Evolutionary conservation across 805 yeast genomes (phyloP), one percentile per base, ranked within the genome.

Genomic region (Torulaspora gathmanii): DNA sequence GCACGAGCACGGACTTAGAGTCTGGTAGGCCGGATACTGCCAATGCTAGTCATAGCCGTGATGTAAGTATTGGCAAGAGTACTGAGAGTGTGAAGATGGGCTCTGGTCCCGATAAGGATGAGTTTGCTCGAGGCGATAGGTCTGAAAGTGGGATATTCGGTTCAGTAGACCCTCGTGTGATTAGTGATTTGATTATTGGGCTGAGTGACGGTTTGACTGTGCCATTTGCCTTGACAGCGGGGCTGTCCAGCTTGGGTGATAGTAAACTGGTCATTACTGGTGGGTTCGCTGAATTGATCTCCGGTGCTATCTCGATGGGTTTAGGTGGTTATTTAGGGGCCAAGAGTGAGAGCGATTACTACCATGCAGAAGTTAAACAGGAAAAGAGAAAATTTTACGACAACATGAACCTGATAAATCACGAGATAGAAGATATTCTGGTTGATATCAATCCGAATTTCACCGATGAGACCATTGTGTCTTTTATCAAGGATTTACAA

Each of bases 161-260:
- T 30, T 75, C 70, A 37, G 73, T 85, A 42, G 93, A 85, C 61
- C 99, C 99, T 8, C 79, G 99, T 64, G 90, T 90, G 20, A 86
- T 91, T 83, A 82, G 93, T 37, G 98, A 91, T 65, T 75, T 86
- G 45, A 88, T 91, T 54, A 91, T 91, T 60, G 99, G 99, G 4
- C 77, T 91, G 40, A 82, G 93, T 28, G 99, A 91, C 64, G 99
- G 99, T 4, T 75, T 91, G 53, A 91, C 98, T 0, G 99, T 91
- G 33, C 99, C 99, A n/a, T 91, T 91, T 73, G 99, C 99, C 1
- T 75, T 93, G 55, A 93, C 98, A 1, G 98, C 99, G 0, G 99
- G 98, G 39, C 75, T 91, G 45, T 84, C 95, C 1, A 83, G 95
- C 1, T 75, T 91, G 42, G 99, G 99, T 42, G 86, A 87, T 64